phyloP scores from a whole-genome alignment of 2,329 filamentous ascomycete species.

The Penicillium sp. region DNA sequence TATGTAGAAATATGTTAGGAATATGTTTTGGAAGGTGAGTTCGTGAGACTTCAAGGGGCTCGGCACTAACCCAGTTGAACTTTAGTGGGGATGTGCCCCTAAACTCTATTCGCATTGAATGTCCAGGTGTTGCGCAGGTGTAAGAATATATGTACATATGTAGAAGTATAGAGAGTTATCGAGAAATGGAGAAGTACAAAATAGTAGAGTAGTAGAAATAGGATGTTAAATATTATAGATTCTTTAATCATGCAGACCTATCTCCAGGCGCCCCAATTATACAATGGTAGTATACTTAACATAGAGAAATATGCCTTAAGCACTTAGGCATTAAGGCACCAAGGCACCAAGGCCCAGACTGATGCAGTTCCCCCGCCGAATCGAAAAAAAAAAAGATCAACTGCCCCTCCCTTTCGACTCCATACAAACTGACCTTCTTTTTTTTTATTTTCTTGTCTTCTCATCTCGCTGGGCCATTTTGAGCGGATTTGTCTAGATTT shows the following conservation, averaged over 20 bases:
- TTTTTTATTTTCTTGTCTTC: background rate
- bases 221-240: background rate
- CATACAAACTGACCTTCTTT: background rate
- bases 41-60: conserved; percentile 4
- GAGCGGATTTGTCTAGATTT: background rate
- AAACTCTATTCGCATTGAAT: background rate
- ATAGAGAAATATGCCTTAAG: background rate
- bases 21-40: background rate
- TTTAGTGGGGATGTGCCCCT: background rate
- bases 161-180: background rate
- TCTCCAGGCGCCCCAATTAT: no score
- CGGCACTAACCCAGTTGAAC: conserved; percentile 1
- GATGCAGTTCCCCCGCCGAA: conserved; percentile 14
- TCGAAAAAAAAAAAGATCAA: conserved; percentile 16
- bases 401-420: conserved; percentile 5
- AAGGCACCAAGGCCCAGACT: background rate
- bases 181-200: background rate
- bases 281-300: no score
- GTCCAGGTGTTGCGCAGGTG: background rate
- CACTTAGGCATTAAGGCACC: background rate
- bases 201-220: background rate
- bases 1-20: background rate
- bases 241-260: background rate
- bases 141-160: background rate
- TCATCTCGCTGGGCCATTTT: background rate